Conservation (phyloP, 140 eudicot species). For the Cichorium intybus region DNA sequence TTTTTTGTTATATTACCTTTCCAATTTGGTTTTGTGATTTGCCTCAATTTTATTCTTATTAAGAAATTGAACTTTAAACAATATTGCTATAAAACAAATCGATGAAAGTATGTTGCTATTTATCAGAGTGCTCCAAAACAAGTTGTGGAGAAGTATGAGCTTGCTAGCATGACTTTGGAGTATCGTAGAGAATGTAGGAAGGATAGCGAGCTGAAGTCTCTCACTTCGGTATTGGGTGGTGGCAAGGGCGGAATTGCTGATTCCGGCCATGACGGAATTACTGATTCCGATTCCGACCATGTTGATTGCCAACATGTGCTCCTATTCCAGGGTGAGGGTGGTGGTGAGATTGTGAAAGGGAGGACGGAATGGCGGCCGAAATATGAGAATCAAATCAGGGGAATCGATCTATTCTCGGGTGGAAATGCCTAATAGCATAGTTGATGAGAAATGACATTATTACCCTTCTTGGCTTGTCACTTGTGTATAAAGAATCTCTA, state of each 20-base stretch:
- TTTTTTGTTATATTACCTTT: too few relatives aligned
- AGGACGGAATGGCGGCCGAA: constrained; percentile 82
- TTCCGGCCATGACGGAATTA: constrained; percentile 11
- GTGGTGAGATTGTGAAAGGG: constrained; percentile 78
- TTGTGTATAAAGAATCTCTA: constrained; percentile 25
- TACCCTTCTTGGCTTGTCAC: constrained; percentile 14
- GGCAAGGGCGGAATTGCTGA: constrained; percentile 17
- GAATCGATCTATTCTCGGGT: constrained; percentile 15
- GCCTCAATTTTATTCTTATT: too few relatives aligned
- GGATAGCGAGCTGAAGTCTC: constrained; percentile 93
- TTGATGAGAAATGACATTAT: constrained; percentile 9
- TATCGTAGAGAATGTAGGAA: constrained; percentile 85
- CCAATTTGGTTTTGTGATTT: too few relatives aligned
- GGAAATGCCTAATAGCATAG: constrained; percentile 11
- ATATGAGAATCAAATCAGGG: constrained; percentile 18
- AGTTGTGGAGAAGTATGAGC: constrained; percentile 78
- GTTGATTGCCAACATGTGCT: constrained; percentile 92
- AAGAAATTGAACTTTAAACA: too few relatives aligned
- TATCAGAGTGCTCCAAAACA: constrained; percentile 75
- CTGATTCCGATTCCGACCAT: constrained; percentile 23
- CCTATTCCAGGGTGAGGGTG: constrained; percentile 40
- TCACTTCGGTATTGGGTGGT: constrained; percentile 45
- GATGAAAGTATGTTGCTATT: neutral
- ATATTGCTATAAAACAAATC: too few relatives aligned
- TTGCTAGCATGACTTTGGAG: constrained; percentile 84